Evolutionary conservation across 495 filamentous ascomycete species (phyloP), one percentile per base, ranked within the genome.

Genomic region (Tuber melanosporum): DNA sequence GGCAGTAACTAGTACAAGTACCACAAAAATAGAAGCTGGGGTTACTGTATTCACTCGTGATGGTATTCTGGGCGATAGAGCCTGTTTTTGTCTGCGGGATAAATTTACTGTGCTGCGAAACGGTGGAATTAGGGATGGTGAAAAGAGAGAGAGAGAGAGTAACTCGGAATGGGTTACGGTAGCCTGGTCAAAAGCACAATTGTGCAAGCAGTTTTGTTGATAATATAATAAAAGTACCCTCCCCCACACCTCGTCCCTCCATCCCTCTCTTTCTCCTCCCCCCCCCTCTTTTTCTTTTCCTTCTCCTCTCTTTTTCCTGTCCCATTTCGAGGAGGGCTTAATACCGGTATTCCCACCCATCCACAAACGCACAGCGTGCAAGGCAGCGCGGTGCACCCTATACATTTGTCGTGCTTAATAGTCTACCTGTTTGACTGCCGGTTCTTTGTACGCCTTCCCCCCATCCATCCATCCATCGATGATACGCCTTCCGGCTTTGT

Each of bases 381-480:
- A 62, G 57, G 57, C 57, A 32, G 57, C 8, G 4, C 10, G 3
- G 57, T 66, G 14, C 49, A 9, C 49, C 22, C 22, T n/a, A 57
- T 8, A n/a, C 39, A 3, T 20, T n/a, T 20, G 45, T 70, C 66
- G 46, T 49, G 26, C 47, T 44, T 45, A 70, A 43, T 49, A 44
- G 46, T 78, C 78, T 79, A 76, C 78, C 62, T 73, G 47, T 71
- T 26, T 39, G 39, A 49, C 47, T 78, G 47, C 36, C 49, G 49
- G 43, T 70, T 70, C 39, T 57, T 70, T 71, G 74, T 76, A 36
- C 44, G 17, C 43, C 42, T 73, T 80, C 77, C 76, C 71, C 36
- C 22, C 41, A 42, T 71, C 70, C 32, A 32, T 32, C 32, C 49
- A 72, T 79, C 52, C 49, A 46, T 57, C 74, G 52, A 70, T 70